Percentiles rank a stretch among this genome's conserved stretches.
Conservation (phyloP, 306 rosid species). For the Phaseolus lunatus region DNA sequence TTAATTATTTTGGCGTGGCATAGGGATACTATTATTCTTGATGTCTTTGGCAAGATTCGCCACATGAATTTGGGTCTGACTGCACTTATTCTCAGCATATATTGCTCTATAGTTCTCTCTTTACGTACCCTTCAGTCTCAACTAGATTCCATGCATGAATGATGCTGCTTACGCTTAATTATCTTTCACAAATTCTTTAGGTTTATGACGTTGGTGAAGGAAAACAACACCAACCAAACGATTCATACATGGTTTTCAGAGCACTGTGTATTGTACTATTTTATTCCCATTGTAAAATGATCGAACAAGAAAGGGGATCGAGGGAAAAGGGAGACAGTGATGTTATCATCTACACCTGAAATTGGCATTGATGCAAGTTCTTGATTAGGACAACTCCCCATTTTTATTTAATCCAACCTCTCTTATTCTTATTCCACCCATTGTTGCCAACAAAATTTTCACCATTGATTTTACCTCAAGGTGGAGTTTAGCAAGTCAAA, state of each 20-base stretch:
- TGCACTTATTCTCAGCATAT: not conserved
- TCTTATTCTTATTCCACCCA: conserved; percentile 32
- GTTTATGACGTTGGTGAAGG: not conserved
- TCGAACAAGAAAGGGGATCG: conserved; percentile 14
- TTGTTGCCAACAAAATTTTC: not conserved
- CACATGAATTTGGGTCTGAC: not conserved
- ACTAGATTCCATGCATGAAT: conserved; percentile 21
- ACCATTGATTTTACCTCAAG: not conserved
- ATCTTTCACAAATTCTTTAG: not conserved
- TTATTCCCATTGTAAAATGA: conserved; percentile 11
- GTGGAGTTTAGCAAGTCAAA: not conserved
- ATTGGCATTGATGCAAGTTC: conserved; percentile 35
- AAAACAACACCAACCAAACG: conserved; percentile 3
- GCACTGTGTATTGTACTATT: conserved; percentile 2
- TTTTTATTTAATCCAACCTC: not conserved
- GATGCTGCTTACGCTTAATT: not conserved
- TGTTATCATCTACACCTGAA: conserved; percentile 19
- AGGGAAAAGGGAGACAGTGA: not conserved
- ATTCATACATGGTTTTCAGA: conserved; percentile 30
- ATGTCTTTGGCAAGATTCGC: not conserved
- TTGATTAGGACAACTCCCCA: conserved; percentile 29
- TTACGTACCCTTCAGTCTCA: not conserved
- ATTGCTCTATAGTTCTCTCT: not conserved
- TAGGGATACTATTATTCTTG: not conserved
- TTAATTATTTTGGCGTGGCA: not conserved